Percentiles rank a stretch among this genome's conserved stretches.
These are phyloP conservation scores for Dalbergia cultrata DNA, from an alignment of 306 rosid genomes.

Conservation along the genomic window DNA sequence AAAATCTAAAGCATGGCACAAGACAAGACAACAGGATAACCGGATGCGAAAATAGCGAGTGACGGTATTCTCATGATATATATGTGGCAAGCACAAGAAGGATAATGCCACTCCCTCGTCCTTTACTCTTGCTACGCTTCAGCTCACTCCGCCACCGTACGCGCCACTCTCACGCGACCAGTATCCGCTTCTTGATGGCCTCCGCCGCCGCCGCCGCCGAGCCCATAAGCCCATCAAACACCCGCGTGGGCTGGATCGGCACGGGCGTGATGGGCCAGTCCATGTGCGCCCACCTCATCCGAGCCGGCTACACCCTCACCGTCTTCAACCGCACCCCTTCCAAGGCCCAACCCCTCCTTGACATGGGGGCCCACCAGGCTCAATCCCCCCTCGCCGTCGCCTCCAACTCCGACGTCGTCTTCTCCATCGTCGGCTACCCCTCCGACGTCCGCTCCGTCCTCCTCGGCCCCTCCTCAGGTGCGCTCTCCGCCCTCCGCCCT, in stretches of 20 bases:
- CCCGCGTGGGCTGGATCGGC: slow-evolving; percentile 96
- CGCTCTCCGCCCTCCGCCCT: slow-evolving; percentile 79
- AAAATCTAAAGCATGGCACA: no score
- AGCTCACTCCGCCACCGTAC: slow-evolving; percentile 33
- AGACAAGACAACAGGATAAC: slow-evolving; percentile 7
- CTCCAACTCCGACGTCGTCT: slow-evolving; percentile 80
- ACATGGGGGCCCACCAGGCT: slow-evolving; percentile 77
- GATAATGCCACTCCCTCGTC: slow-evolving; percentile 32
- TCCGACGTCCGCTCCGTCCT: slow-evolving; percentile 92
- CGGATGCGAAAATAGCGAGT: background rate
- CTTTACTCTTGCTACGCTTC: slow-evolving; percentile 1
- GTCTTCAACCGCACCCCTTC: slow-evolving; percentile 93
- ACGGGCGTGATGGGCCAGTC: slow-evolving; percentile 94
- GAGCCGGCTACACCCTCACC: slow-evolving; percentile 87
- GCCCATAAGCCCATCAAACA: slow-evolving; percentile 65
- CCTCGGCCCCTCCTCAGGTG: slow-evolving; percentile 72
- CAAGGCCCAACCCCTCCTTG: slow-evolving; percentile 83
- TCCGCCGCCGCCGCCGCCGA: slow-evolving; percentile 42
- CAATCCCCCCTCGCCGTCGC: slow-evolving; percentile 74
- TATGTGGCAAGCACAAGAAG: background rate
- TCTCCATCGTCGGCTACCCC: slow-evolving; percentile 93
- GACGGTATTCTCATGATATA: background rate
- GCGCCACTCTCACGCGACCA: slow-evolving; percentile 36
- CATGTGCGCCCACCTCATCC: slow-evolving; percentile 86
- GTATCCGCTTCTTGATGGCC: slow-evolving; percentile 63